Conservation (phyloP, 345 rosid genomes). For the Orychophragmus violaceus region DNA sequence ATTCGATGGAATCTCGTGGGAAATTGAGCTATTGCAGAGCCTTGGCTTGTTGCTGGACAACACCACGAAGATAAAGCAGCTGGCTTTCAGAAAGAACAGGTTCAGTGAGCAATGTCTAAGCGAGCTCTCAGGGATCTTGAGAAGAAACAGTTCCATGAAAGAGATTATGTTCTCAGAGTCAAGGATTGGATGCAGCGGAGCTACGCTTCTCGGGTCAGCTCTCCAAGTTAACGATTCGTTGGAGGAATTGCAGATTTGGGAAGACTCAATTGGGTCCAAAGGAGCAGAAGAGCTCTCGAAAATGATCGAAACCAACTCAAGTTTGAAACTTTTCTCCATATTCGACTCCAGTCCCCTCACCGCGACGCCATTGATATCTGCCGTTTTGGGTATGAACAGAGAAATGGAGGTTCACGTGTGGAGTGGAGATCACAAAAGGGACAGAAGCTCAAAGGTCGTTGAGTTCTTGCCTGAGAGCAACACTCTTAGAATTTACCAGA, state of each 20-base stretch:
- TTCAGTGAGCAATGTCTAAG: conserved; percentile 46
- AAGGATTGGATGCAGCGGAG: conserved; percentile 49
- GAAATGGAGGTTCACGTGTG: conserved; percentile 80
- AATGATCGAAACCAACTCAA: conserved; percentile 88
- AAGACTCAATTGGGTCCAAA: conserved; percentile 82
- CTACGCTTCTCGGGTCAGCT: conserved; percentile 57
- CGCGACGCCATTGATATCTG: conserved; percentile 79
- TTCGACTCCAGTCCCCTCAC: conserved; percentile 65
- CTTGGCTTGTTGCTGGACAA: conserved; percentile 57
- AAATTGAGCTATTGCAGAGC: conserved; percentile 38
- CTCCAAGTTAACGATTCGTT: conserved; percentile 58
- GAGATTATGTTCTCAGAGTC: conserved; percentile 60
- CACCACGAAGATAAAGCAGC: conserved; percentile 50
- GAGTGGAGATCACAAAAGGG: conserved; percentile 54
- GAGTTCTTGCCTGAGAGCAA: conserved; percentile 70
- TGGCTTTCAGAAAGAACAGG: conserved; percentile 53
- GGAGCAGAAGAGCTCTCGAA: conserved; percentile 91
- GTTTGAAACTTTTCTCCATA: conserved; percentile 61
- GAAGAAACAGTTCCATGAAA: conserved; percentile 50
- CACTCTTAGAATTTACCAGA: conserved; percentile 59
- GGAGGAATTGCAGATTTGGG: conserved; percentile 95
- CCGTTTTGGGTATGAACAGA: conserved; percentile 79
- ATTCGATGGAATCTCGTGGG: conserved; percentile 68
- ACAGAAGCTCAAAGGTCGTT: conserved; percentile 62
- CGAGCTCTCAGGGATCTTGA: conserved; percentile 51